Evolutionary conservation across 2,329 filamentous ascomycete genomes (phyloP), one percentile per base, ranked within the genome.

Genomic region (Plenodomus biglobosus): DNA sequence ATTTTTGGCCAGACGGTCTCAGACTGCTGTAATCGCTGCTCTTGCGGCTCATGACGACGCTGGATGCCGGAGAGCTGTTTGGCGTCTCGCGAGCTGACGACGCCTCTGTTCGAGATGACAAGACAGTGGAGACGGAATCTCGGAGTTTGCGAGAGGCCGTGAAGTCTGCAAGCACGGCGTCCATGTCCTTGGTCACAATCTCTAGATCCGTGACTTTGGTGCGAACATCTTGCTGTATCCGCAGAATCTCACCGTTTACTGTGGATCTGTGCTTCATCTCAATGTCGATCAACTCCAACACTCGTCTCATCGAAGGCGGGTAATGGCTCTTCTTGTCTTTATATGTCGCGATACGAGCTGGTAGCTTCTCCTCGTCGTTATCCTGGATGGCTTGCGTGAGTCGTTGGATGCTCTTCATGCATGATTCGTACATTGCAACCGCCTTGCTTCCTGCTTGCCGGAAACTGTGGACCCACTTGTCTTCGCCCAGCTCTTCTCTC

Each of bases 261-360:
- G 94, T 97, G 41, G 96, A 78, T n/a, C 94, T 85, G 65, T 97
- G 91, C 67, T 89, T 88, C 64, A 97, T 87, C n/a, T 94, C 94
- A 67, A 90, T 92, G 61, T 96, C 90, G 42, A 97, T 96, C 66
- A 97, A 95, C 34, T 87, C 85, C 16, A 97, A 75, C 7, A 99
- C 90, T 36, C 92, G 84, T 68, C 94, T 90, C 67, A 99, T 95
- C 1, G 94, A 92, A 8, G 92, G 90, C 1, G 91, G 88, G 65
- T 97, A 99, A 69, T 97, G 92, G 50, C 85, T 85, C 72, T 92
- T 95, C 78, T 97, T 99, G 37, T 88, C 90, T 68, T 96, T 92
- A 70, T 96, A 99, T 61, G 82, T 95, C 70, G 96, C 91, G 36
- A 95, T 85, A 71, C 91, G 92, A 11, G 85, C 54, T 13, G 57